These are phyloP conservation scores for Rhytidhysteron rufulum DNA, from an alignment of 2,329 filamentous ascomycete genomes.

Conservation along the genomic window DNA sequence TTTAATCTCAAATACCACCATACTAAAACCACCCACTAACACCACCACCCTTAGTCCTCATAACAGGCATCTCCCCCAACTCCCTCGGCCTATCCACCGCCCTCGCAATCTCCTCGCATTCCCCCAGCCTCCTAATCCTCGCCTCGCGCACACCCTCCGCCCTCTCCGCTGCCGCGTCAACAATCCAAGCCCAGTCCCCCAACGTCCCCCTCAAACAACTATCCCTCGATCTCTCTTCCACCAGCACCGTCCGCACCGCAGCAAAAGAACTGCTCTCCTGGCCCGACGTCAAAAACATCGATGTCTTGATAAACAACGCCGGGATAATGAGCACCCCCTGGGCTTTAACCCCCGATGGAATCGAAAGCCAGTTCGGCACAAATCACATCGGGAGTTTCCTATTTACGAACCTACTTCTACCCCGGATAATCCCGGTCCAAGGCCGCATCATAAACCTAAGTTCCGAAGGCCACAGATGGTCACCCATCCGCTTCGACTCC, in stretches of 20 bases:
- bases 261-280: constrained; percentile 20
- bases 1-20: too few relatives aligned
- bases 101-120: constrained; percentile 13
- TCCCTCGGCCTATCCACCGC: constrained; percentile 15
- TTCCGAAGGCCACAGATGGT: constrained; percentile 11
- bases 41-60: constrained; percentile 33
- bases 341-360: constrained; percentile 35
- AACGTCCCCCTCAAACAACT: constrained; percentile 23
- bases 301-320: constrained; percentile 42
- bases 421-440: constrained; percentile 33
- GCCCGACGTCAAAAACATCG: constrained; percentile 23
- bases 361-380: constrained; percentile 44
- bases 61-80: constrained; percentile 14
- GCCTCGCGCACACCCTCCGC: constrained; percentile 40
- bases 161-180: constrained; percentile 29
- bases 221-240: constrained; percentile 31
- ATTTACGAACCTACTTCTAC: constrained; percentile 38
- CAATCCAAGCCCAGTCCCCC: constrained; percentile 27
- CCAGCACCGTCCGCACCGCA: constrained; percentile 28
- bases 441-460: constrained; percentile 18
- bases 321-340: constrained; percentile 30
- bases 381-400: constrained; percentile 46
- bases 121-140: constrained; percentile 19
- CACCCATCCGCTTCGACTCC: constrained; percentile 12
- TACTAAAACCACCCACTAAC: too few relatives aligned